A percentile compares a stretch with the other conserved stretches of the same genome.
These are phyloP conservation scores for Solanum acaule DNA, from an alignment of 257 asterid genomes.

Conservation along the genomic window DNA sequence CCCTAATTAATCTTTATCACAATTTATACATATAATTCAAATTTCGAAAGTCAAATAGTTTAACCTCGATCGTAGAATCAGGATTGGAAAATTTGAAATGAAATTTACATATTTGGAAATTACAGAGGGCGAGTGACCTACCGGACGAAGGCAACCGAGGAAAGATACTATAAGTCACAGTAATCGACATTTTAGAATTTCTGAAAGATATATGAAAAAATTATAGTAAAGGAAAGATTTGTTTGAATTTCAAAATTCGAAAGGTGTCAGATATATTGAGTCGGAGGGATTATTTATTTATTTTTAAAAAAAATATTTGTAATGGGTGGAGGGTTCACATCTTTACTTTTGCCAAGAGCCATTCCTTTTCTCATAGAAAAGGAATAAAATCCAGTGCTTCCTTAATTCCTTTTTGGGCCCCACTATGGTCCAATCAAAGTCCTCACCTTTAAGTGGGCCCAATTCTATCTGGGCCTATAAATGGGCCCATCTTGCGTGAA, in stretches of 20 bases:
- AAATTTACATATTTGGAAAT: not conserved
- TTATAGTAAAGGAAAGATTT: not conserved
- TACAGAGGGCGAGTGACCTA: too few relatives aligned
- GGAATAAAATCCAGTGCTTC: constrained; percentile 41
- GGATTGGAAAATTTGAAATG: fast-evolving
- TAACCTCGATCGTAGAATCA: not conserved
- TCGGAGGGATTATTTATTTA: not conserved
- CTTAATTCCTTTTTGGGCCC: constrained; percentile 30
- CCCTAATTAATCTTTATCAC: not conserved
- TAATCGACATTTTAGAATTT: not conserved
- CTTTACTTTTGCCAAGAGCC: constrained; percentile 35
- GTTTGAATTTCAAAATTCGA: not conserved
- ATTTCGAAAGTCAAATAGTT: not conserved
- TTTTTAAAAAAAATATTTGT: not conserved
- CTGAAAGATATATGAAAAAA: not conserved
- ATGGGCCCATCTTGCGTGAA: constrained; percentile 43
- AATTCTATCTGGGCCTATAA: constrained; percentile 3
- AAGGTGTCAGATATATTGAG: not conserved
- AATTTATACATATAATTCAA: not conserved
- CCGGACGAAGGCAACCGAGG: too few relatives aligned
- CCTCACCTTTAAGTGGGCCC: constrained; percentile 31
- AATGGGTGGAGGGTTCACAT: constrained; percentile 48
- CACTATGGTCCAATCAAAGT: constrained; percentile 4
- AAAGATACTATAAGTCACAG: too few relatives aligned
- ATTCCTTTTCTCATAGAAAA: constrained; percentile 42